phyloP scores from a whole-genome alignment of 495 filamentous ascomycete species.

The Talaromyces stipitatus region DNA sequence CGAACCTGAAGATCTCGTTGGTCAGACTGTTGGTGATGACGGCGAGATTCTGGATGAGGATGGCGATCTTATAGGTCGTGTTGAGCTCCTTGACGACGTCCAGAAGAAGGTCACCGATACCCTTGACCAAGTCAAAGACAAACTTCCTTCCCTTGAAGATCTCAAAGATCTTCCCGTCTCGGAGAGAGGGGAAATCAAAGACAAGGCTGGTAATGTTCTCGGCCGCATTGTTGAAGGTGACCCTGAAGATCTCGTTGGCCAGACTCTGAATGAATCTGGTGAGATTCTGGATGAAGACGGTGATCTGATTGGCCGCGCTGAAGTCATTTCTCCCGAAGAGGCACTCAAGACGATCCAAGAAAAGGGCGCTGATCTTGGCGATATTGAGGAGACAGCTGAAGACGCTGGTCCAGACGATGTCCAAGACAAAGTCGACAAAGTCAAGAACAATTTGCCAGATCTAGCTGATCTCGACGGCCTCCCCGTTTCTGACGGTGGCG shows the following conservation, averaged over 20 bases:
- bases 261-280: slow-evolving; percentile 51
- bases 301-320: slow-evolving; percentile 50
- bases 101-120: slow-evolving; percentile 14
- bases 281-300: slow-evolving; percentile 60
- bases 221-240: slow-evolving; percentile 55
- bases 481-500: slow-evolving; percentile 50
- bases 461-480: slow-evolving; percentile 49
- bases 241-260: slow-evolving; percentile 52
- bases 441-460: slow-evolving; percentile 26
- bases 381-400: slow-evolving; percentile 16
- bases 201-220: slow-evolving; percentile 46
- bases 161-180: slow-evolving; percentile 50
- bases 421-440: slow-evolving; percentile 12
- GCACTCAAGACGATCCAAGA: slow-evolving; percentile 19
- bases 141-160: slow-evolving; percentile 37
- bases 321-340: slow-evolving; percentile 40
- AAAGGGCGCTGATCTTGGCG: neutral
- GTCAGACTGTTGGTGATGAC: slow-evolving; percentile 45
- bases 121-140: slow-evolving; percentile 22
- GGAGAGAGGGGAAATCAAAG: slow-evolving; percentile 48
- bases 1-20: slow-evolving; percentile 34
- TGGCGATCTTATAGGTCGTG: slow-evolving; percentile 40
- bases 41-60: slow-evolving; percentile 46
- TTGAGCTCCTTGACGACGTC: slow-evolving; percentile 30
- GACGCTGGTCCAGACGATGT: slow-evolving; percentile 11